Evolutionary conservation across 2,329 filamentous ascomycete species (phyloP).

Genomic region (Trichoderma gracile): DNA sequence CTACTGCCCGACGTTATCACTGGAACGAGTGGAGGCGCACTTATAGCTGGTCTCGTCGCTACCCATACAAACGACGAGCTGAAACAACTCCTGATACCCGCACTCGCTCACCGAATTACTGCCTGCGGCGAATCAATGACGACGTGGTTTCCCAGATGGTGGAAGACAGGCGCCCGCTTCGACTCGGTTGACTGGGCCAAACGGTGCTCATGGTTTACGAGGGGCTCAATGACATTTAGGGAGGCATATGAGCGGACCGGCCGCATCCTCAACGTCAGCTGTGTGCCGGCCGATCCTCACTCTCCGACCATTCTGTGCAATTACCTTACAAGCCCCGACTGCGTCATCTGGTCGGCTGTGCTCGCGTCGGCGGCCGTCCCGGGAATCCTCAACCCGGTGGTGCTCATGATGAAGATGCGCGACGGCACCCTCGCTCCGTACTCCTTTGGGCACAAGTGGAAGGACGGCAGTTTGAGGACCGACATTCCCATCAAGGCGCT

Average conservation of each 20-base stretch:
- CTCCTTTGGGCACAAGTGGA: slow-evolving; percentile 99
- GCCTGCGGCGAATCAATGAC: slow-evolving; percentile 78
- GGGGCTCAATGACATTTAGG: slow-evolving; percentile 87
- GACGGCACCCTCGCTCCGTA: slow-evolving; percentile 81
- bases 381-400: slow-evolving; percentile 91
- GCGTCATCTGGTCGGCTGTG: slow-evolving; percentile 97
- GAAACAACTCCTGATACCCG: slow-evolving; percentile 79
- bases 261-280: slow-evolving; percentile 91
- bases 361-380: slow-evolving; percentile 93
- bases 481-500: slow-evolving; percentile 94
- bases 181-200: slow-evolving; percentile 90
- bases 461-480: slow-evolving; percentile 89
- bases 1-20: slow-evolving; percentile 92
- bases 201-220: slow-evolving; percentile 84
- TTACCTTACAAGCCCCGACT: slow-evolving; percentile 92
- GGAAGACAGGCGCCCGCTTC: slow-evolving; percentile 88
- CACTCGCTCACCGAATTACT: slow-evolving; percentile 79
- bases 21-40: slow-evolving; percentile 89
- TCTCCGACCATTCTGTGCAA: slow-evolving; percentile 90
- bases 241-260: slow-evolving; percentile 95
- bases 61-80: slow-evolving; percentile 92
- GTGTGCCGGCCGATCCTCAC: slow-evolving; percentile 93
- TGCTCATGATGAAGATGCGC: slow-evolving; percentile 83
- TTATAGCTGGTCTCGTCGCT: slow-evolving; percentile 83
- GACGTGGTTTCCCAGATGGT: slow-evolving; percentile 83